Conservation (phyloP, 306 rosid species). For the Cucumis melo region DNA sequence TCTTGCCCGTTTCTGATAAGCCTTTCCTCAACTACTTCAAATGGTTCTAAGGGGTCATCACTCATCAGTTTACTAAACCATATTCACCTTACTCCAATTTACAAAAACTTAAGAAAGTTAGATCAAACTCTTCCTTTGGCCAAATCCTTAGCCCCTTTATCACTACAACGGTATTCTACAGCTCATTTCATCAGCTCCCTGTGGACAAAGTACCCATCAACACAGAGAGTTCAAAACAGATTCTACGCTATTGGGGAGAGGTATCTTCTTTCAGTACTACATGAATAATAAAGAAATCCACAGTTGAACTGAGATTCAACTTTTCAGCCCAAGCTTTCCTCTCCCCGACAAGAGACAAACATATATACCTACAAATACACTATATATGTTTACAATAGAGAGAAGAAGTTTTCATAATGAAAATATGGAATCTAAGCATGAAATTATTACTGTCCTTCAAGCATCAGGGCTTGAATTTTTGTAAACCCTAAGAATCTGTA, state of each 20-base stretch:
- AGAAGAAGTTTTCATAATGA: not conserved
- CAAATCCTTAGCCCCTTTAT: not conserved
- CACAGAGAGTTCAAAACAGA: not conserved
- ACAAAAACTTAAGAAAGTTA: not conserved
- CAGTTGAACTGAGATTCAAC: not conserved
- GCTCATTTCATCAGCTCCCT: not conserved
- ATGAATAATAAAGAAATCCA: not conserved
- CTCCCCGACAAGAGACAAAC: not conserved
- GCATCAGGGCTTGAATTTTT: not conserved
- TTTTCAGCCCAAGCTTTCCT: not conserved
- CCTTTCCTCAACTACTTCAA: conserved; percentile 24
- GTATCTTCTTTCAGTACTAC: not conserved
- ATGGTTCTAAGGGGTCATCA: not conserved
- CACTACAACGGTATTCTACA: not conserved
- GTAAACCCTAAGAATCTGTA: not conserved
- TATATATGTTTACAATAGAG: no score
- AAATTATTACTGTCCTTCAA: not conserved
- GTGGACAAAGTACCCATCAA: not conserved
- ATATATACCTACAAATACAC: not conserved
- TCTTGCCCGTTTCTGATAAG: conserved; percentile 40
- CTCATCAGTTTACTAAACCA: not conserved
- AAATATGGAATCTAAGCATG: not conserved
- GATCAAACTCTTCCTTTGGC: not conserved
- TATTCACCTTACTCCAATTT: not conserved
- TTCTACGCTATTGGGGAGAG: not conserved